Conservation (phyloP, 2,329 filamentous ascomycete genomes). For the Pseudogymnoascus sp. region DNA sequence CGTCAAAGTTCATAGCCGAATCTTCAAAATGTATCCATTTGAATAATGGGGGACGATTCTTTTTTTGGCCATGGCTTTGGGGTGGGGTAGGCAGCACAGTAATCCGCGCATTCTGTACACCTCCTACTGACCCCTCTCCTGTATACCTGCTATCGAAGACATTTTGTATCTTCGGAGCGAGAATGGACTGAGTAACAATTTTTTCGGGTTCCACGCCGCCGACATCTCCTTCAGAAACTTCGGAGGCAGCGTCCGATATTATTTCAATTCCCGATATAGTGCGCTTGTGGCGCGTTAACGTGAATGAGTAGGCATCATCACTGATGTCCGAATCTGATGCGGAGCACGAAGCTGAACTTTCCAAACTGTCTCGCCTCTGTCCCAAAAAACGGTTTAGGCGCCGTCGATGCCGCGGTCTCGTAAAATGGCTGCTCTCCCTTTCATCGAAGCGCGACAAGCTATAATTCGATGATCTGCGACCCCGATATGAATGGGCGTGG, state of each 20-base stretch:
- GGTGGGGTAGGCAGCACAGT: background rate
- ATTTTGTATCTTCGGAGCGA: background rate
- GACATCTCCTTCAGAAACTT: constrained; percentile 1
- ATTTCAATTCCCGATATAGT: background rate
- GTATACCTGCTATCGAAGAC: constrained; percentile 2
- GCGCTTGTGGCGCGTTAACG: background rate
- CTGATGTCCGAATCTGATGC: background rate
- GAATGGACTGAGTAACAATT: background rate
- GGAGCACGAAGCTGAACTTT: background rate
- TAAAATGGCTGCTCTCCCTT: background rate
- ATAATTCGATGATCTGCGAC: background rate
- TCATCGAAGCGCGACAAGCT: background rate
- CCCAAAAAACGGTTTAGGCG: background rate
- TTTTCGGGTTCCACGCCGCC: background rate
- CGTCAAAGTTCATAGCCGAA: constrained; percentile 5
- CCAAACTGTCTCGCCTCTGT: constrained; percentile 1
- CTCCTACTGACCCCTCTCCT: constrained; percentile 4
- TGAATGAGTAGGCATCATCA: constrained; percentile 6
- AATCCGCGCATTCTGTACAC: constrained; percentile 3
- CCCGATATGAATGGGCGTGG: background rate
- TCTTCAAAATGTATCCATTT: constrained; percentile 10
- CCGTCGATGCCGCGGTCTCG: background rate
- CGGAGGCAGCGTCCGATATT: background rate
- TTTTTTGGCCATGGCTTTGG: background rate
- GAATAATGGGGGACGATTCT: constrained; percentile 2